These are phyloP conservation scores for Trichoderma cornu-damae DNA, from an alignment of 2,329 filamentous ascomycete species.

Conservation along the genomic window DNA sequence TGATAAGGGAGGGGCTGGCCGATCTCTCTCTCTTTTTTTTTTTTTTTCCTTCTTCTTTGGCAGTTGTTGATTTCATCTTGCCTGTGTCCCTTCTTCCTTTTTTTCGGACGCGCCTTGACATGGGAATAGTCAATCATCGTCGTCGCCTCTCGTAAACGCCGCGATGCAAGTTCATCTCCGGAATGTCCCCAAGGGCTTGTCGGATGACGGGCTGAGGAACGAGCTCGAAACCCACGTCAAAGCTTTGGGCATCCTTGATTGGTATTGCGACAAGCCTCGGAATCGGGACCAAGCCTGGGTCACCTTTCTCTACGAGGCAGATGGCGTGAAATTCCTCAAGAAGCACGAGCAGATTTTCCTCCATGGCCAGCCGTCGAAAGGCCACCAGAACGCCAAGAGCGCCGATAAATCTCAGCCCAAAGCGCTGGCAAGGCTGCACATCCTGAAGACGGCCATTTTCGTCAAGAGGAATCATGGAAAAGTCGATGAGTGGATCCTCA, in stretches of 20 bases:
- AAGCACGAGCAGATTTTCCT: slow-evolving; percentile 29
- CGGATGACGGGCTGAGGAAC: slow-evolving; percentile 33
- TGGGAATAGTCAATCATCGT: not conserved
- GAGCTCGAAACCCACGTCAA: slow-evolving; percentile 40
- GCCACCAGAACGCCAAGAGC: not conserved
- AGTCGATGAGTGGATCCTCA: slow-evolving; percentile 25
- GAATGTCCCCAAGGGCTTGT: slow-evolving; percentile 40
- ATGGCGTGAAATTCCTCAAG: slow-evolving; percentile 42
- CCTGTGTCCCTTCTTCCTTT: too few species aligned
- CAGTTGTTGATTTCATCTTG: too few species aligned
- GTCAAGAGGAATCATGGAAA: slow-evolving; percentile 33
- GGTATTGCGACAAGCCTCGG: slow-evolving; percentile 39
- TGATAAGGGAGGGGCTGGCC: too few species aligned
- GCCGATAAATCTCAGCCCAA: not conserved
- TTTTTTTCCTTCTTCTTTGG: too few species aligned
- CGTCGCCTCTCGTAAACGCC: not conserved
- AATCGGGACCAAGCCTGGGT: slow-evolving; percentile 35
- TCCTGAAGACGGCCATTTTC: slow-evolving; percentile 30
- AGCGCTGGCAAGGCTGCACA: slow-evolving; percentile 26
- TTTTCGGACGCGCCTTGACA: too few species aligned
- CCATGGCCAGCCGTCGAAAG: not conserved
- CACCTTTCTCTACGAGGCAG: slow-evolving; percentile 37
- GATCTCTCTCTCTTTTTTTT: too few species aligned
- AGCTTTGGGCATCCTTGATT: slow-evolving; percentile 39
- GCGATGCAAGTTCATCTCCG: slow-evolving; percentile 45